These are phyloP conservation scores for Botrytis fragariae DNA, from an alignment of 2,329 filamentous ascomycete species.

Conservation along the genomic window DNA sequence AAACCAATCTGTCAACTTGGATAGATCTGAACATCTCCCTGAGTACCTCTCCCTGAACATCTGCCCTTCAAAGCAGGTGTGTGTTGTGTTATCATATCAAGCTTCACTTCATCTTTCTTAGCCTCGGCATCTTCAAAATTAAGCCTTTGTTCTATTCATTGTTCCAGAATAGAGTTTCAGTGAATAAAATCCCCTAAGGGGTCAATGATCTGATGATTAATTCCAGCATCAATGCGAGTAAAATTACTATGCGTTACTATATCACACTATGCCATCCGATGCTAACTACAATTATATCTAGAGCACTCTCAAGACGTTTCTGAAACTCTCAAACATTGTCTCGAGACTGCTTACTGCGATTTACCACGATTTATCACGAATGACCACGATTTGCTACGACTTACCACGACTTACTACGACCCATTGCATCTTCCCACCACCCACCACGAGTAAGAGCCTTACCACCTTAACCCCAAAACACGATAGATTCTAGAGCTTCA, in stretches of 20 bases:
- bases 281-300: neutral
- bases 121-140: neutral
- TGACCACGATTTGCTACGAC: neutral
- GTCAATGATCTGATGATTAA: constrained; percentile 10
- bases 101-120: neutral
- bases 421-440: too few relatives aligned
- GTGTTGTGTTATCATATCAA: neutral
- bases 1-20: neutral
- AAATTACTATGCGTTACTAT: neutral
- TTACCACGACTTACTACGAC: too few relatives aligned
- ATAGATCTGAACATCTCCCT: neutral
- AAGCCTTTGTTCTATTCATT: neutral
- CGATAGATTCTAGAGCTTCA: constrained; percentile 2
- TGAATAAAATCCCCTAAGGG: neutral
- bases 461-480: neutral
- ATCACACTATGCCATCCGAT: neutral
- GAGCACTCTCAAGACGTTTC: constrained; percentile 8
- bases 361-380: neutral
- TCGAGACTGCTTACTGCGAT: neutral
- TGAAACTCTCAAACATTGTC: constrained; percentile 9
- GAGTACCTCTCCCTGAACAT: neutral
- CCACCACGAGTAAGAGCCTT: neutral
- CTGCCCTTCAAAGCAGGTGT: neutral
- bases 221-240: neutral
- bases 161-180: constrained; percentile 9